Percentiles rank a stretch among this genome's conserved stretches.
phyloP scores from a whole-genome alignment of 768 basidiomycete genomes.

The Coprinellus micaceus region DNA sequence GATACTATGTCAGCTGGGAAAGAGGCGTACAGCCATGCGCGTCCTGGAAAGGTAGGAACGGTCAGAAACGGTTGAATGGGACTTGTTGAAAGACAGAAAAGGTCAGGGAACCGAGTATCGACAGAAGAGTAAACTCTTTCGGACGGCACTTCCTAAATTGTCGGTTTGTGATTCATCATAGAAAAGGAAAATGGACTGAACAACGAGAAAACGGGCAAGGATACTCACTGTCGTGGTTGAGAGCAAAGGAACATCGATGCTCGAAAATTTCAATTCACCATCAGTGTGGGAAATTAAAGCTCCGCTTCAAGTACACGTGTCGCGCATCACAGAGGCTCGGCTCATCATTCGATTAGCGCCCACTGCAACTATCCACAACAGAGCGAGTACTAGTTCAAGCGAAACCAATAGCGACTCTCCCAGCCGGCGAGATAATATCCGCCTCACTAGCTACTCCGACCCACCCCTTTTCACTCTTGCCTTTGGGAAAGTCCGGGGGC shows the following conservation, averaged over 20 bases:
- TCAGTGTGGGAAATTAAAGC: background rate
- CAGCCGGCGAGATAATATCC: slow-evolving; percentile 34
- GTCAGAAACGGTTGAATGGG: background rate
- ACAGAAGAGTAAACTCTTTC: background rate
- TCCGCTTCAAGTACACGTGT: background rate
- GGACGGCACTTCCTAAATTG: slow-evolving; percentile 2
- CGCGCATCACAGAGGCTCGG: background rate
- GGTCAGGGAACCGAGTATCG: slow-evolving; percentile 6
- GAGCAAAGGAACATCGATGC: background rate
- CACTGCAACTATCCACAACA: too few species aligned
- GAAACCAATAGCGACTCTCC: slow-evolving; percentile 42
- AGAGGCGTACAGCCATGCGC: too few species aligned
- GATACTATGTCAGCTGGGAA: too few species aligned
- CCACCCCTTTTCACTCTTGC: slow-evolving; percentile 33
- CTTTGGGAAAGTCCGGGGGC: slow-evolving; percentile 69
- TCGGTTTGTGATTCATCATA: slow-evolving; percentile 3
- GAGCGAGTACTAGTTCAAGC: too few species aligned
- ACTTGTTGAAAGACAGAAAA: background rate
- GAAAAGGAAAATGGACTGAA: background rate
- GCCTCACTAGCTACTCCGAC: slow-evolving; percentile 32
- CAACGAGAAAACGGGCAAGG: too few species aligned
- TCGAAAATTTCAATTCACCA: background rate
- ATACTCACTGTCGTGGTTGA: too few species aligned
- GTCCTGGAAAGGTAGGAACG: background rate
- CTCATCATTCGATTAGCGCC: background rate